These are phyloP conservation scores for Malassezia furfur DNA, from an alignment of 1,284 basidiomycete species.

Conservation along the genomic window DNA sequence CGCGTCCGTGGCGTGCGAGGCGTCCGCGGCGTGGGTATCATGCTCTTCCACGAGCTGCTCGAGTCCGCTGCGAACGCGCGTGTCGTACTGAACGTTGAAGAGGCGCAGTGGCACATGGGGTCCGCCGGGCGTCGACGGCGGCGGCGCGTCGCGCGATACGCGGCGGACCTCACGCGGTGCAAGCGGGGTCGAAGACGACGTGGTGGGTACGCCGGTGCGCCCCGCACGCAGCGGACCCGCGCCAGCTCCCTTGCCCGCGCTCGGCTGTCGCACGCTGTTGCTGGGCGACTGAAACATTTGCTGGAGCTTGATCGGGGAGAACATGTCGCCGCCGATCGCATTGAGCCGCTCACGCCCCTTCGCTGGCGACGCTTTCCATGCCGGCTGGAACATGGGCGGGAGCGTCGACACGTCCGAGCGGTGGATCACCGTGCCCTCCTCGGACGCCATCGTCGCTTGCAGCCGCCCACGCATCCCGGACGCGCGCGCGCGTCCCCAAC, in stretches of 20 bases:
- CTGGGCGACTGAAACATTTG: constrained; percentile 31
- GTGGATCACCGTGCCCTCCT: constrained; percentile 37
- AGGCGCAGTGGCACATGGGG: constrained; percentile 34
- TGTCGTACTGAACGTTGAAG: constrained; percentile 30
- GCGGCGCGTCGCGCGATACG: constrained; percentile 9
- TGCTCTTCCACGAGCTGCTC: constrained; percentile 31
- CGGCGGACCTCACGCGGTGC: constrained; percentile 12
- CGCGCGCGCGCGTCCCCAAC: no score
- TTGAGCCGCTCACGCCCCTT: constrained; percentile 12
- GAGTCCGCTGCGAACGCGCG: constrained; percentile 25
- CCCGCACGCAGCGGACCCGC: neutral
- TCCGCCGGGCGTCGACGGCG: constrained; percentile 15
- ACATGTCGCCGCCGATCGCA: constrained; percentile 40
- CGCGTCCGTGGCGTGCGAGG: constrained; percentile 1
- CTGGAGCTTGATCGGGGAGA: constrained; percentile 40
- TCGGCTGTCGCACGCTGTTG: constrained; percentile 6
- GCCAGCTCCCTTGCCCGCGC: neutral
- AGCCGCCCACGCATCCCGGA: neutral
- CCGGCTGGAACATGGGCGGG: constrained; percentile 35
- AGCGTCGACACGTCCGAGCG: constrained; percentile 33
- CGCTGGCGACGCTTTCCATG: constrained; percentile 25
- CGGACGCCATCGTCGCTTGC: constrained; percentile 5
- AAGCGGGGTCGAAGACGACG: neutral
- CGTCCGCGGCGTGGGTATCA: constrained; percentile 9
- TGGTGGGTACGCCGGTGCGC: neutral